phyloP scores from a whole-genome alignment of 129 eudicot species.

The Flaveria linearis region DNA sequence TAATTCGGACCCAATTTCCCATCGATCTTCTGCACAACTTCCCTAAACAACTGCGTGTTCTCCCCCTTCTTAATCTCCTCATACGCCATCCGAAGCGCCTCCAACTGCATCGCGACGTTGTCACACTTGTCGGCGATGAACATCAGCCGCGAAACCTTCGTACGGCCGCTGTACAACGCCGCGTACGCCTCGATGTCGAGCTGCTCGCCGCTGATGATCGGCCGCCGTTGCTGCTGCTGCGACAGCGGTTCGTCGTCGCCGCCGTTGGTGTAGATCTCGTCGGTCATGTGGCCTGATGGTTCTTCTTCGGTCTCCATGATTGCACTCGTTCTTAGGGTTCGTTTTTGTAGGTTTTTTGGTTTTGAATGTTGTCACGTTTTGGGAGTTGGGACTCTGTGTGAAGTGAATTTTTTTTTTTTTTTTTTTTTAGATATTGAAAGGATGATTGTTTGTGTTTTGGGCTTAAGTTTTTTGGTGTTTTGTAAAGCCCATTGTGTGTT shows the following conservation, averaged over 20 bases:
- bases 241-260: constrained; percentile 39
- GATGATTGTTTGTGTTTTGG: background rate
- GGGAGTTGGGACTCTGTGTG: background rate
- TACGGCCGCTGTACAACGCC: constrained; percentile 73
- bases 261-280: constrained; percentile 68
- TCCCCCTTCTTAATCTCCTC: constrained; percentile 91
- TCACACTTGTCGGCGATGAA: constrained; percentile 67
- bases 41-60: constrained; percentile 70
- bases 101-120: constrained; percentile 60
- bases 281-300: constrained; percentile 48
- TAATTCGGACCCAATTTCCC: constrained; percentile 67
- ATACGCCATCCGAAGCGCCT: constrained; percentile 86
- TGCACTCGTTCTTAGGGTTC: constrained; percentile 29
- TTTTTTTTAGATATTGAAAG: no score
- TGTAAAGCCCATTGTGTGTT: background rate
- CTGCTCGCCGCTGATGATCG: constrained; percentile 72
- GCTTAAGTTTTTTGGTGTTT: background rate
- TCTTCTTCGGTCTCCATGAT: constrained; percentile 69
- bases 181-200: constrained; percentile 95
- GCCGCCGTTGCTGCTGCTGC: constrained; percentile 50
- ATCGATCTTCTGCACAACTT: constrained; percentile 76
- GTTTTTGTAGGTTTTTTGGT: constrained; percentile 20
- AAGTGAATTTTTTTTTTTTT: background rate
- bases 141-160: constrained; percentile 63
- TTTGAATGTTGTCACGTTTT: constrained; percentile 3